Evolutionary conservation across 345 rosid species (phyloP), one percentile per base, ranked within the genome.

Genomic region (Nephelium lappaceum): DNA sequence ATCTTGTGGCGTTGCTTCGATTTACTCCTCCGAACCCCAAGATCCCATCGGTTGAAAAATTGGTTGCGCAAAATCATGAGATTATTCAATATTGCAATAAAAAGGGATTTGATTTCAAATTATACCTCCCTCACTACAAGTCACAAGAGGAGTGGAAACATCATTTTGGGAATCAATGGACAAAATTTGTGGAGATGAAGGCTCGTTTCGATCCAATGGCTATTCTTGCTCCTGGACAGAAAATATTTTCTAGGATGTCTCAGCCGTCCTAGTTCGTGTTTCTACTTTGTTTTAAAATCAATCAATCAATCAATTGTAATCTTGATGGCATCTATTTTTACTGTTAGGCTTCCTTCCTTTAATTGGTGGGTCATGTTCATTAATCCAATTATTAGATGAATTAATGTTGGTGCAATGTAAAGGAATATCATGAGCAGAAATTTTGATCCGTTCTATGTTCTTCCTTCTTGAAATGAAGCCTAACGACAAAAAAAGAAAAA

Each of bases 201-300:
- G 55, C 42, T n/a, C 65, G 75, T 76, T 94, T 89, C 78, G 98
- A 96, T 86, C 97, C 95, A 5, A 87, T 84, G 95, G 93, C 92
- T 23, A 80, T 96, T 72, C 98, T 96, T 73, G 89, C 99, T 0
- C 99, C 99, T 0, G 99, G 99, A 11, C 97, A 96, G 83, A 96
- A 86, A 79, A 89, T 96, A 69, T 94, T 96, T 84, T 74, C 74
- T 24, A 88, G 97, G 81, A 77, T 69, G 36, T 65, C 64, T 53
- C 85, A 80, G 53, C 72, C 82, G 55, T 69, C 81, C 45, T 76
- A 66, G 78, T 12, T 8, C 12, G 11, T 23, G 16, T 3, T 19
- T 42, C 51, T 60, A 1, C 0, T 58, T 60, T 63, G 21, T 38
- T 14, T 19, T 19, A 53, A 12, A n/a, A 71, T 19, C 5, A 45